Evolutionary conservation across 805 yeast genomes (phyloP).

Genomic region (Candida succiphila): DNA sequence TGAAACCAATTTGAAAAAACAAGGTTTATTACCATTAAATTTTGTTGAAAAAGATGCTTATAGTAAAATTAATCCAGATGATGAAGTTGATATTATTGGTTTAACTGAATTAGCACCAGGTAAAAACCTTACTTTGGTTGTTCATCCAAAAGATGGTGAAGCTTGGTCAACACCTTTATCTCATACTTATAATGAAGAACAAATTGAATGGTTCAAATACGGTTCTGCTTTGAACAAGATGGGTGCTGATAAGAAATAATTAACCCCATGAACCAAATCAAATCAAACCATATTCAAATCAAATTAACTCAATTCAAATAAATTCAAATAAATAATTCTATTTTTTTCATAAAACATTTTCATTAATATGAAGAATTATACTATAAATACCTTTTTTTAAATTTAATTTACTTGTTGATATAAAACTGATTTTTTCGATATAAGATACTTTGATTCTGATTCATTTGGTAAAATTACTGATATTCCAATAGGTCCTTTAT

Average conservation of each 20-base stretch:
- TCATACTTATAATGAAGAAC: slow-evolving; percentile 94
- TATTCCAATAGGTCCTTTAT: slow-evolving; percentile 68
- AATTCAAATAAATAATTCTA: not conserved
- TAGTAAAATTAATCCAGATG: slow-evolving; percentile 88
- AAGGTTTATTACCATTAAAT: slow-evolving; percentile 96
- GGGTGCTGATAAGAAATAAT: slow-evolving; percentile 20
- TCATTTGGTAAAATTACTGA: too few relatives aligned
- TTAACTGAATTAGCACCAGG: slow-evolving; percentile 86
- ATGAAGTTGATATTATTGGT: slow-evolving; percentile 81
- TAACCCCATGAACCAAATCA: slow-evolving; percentile 2
- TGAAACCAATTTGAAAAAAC: slow-evolving; percentile 99
- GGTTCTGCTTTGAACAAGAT: slow-evolving; percentile 99
- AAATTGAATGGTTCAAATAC: slow-evolving; percentile 97
- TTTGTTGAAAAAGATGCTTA: slow-evolving; percentile 83
- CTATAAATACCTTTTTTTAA: not conserved
- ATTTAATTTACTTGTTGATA: not conserved
- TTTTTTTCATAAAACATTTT: slow-evolving; percentile 1
- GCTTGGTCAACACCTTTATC: slow-evolving; percentile 87
- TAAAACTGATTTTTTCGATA: slow-evolving; percentile 1
- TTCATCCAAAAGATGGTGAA: slow-evolving; percentile 61
- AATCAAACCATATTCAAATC: too few relatives aligned
- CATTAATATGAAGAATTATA: not conserved
- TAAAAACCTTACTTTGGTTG: slow-evolving; percentile 74
- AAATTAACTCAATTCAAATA: too few relatives aligned
- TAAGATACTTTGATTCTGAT: slow-evolving; percentile 9